Evolutionary conservation across 108 stramenopile species (phyloP), one percentile per base, ranked within the genome.

Genomic region (Cyclotella sp.): DNA sequence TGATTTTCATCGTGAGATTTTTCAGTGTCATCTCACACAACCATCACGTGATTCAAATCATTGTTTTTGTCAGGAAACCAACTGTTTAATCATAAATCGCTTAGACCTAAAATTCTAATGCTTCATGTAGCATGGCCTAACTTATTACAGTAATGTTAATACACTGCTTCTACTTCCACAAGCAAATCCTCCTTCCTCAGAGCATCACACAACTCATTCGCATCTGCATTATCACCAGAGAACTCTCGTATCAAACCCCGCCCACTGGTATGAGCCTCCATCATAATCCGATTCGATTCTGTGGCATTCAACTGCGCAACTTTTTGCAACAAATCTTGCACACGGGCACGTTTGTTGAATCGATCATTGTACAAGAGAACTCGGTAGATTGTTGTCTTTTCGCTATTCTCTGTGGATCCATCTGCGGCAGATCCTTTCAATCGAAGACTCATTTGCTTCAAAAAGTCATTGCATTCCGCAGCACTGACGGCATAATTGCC

Each of bases 401-500:
- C 21, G 0, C 3, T 24, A 5, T 55, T 24, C 11, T 12, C 6
- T 0, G 9, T 24, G 7, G 4, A 28, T 29, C 49, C 44, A 57
- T 26, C 22, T 21, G 55, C 5, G 12, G n/a, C n/a, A n/a, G n/a
- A n/a, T n/a, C n/a, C n/a, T n/a, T n/a, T n/a, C n/a, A n/a, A n/a
- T n/a, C 24, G 3, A 22, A 24, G n/a, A 57, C 24, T 57, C 24
- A 26, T 12, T 24, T 52, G 30, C 22, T 62, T 26, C 54, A 73
- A 68, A 41, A 74, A 73, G 7, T 42, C 63, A n/a, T 26, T 22
- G 12, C 64, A n/a, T 65, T 81, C 80, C 9, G 68, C 46, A 0
- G 75, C 74, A 70, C 60, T 71, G 24, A 76, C 73, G 51, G 80
- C 80, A 51, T 76, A 75, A 24, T 81, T 75, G 8, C 74, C 74